Evolutionary conservation across 2,329 filamentous ascomycete species (phyloP).

Genomic region (Neospermospora avenae): DNA sequence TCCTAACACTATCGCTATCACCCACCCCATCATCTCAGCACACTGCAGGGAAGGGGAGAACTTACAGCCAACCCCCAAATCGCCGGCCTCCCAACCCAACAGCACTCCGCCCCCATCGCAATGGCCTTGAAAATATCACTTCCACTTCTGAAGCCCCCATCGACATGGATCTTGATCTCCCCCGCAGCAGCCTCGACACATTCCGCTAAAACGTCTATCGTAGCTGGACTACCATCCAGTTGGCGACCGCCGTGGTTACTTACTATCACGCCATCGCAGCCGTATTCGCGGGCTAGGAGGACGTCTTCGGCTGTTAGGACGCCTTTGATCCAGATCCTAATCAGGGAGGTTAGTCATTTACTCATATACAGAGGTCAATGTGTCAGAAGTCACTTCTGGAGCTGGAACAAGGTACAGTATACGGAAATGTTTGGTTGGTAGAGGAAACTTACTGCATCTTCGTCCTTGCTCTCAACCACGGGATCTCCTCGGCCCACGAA

Average conservation of each 20-base stretch:
- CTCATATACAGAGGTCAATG: no score
- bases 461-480: constrained; percentile 48
- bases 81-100: constrained; percentile 58
- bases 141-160: constrained; percentile 55
- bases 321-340: constrained; percentile 45
- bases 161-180: constrained; percentile 42
- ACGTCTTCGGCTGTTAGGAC: constrained; percentile 57
- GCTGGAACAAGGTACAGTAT: no score
- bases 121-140: constrained; percentile 59
- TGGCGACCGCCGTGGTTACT: constrained; percentile 56
- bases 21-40: background rate
- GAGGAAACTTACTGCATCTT: no score
- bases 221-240: constrained; percentile 48
- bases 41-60: background rate
- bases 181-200: constrained; percentile 29
- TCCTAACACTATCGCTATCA: no score
- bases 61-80: constrained; percentile 51
- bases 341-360: no score
- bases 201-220: constrained; percentile 32
- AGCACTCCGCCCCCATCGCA: constrained; percentile 59
- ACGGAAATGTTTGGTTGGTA: no score
- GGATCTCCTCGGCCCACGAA: constrained; percentile 48
- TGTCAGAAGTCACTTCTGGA: no score
- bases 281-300: constrained; percentile 54
- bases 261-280: constrained; percentile 58